Evolutionary conservation across 2,329 filamentous ascomycete genomes (phyloP).

Genomic region (Hypoxylon sp.): DNA sequence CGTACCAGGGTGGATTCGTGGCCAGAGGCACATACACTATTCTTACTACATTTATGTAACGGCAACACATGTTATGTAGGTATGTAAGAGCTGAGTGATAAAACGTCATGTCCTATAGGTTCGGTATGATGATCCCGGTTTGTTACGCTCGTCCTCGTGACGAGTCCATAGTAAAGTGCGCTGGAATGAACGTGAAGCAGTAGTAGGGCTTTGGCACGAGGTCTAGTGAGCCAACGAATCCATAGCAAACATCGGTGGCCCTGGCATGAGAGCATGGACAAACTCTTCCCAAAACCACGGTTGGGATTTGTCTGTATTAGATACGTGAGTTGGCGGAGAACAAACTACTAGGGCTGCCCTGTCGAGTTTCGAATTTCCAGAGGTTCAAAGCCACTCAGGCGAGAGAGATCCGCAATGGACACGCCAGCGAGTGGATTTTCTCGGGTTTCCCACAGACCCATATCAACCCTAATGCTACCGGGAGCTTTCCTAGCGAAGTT

Average conservation of each 20-base stretch:
- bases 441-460: conserved; percentile 32
- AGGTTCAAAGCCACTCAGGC: conserved; percentile 21
- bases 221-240: conserved; percentile 25
- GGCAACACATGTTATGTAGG: conserved; percentile 10
- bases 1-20: conserved; percentile 23
- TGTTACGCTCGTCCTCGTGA: conserved; percentile 23
- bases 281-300: conserved; percentile 23
- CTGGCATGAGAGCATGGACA: conserved; percentile 32
- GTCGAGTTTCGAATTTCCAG: conserved; percentile 7
- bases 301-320: conserved; percentile 20
- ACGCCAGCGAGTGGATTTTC: conserved; percentile 40
- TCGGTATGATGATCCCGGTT: conserved; percentile 24
- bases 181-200: conserved; percentile 38
- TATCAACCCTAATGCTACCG: conserved; percentile 37
- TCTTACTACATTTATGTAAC: conserved; percentile 19
- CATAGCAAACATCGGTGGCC: conserved; percentile 41
- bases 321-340: conserved; percentile 35
- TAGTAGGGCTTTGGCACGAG: conserved; percentile 22
- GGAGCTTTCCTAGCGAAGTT: conserved; percentile 34
- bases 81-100: conserved; percentile 26
- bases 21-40: conserved; percentile 4
- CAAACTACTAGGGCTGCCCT: conserved; percentile 15
- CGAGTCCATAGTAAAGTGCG: neutral
- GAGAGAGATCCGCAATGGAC: conserved; percentile 24
- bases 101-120: conserved; percentile 24